These are phyloP conservation scores for Clitopilus passeckerianus DNA, from an alignment of 768 basidiomycete species.

Conservation along the genomic window DNA sequence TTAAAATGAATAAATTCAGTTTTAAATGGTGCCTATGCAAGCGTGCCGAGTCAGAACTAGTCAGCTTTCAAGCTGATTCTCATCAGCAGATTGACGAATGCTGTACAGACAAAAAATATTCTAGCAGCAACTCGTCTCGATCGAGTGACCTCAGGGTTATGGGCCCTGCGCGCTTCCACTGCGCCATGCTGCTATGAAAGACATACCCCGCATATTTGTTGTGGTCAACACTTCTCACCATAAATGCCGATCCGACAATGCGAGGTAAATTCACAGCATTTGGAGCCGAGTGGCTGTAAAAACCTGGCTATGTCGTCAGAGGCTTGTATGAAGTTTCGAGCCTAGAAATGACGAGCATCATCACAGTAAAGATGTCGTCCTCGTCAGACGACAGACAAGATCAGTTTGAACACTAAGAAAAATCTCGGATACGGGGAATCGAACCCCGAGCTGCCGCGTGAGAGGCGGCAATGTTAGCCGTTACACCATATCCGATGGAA, in stretches of 20 bases:
- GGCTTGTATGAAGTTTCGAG: too few relatives aligned
- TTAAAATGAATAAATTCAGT: too few relatives aligned
- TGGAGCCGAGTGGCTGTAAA: too few relatives aligned
- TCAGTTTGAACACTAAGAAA: background rate
- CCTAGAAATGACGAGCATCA: too few relatives aligned
- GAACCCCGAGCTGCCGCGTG: constrained; percentile 55
- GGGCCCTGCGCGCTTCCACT: constrained; percentile 4
- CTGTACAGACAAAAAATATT: background rate
- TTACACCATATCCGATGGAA: constrained; percentile 50
- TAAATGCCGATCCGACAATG: too few relatives aligned
- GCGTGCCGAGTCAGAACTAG: background rate
- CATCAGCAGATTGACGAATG: background rate
- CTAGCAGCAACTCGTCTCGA: constrained; percentile 2
- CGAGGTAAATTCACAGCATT: too few relatives aligned
- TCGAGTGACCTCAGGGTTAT: constrained; percentile 4
- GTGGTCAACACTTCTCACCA: too few relatives aligned
- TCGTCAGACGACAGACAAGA: too few relatives aligned
- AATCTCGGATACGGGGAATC: constrained; percentile 49
- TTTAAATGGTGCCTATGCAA: too few relatives aligned
- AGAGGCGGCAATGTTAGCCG: constrained; percentile 66
- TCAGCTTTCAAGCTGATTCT: background rate
- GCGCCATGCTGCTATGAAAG: background rate
- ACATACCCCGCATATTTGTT: too few relatives aligned
- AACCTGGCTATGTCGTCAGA: too few relatives aligned
- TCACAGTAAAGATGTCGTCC: too few relatives aligned